A percentile compares a stretch with the other conserved stretches of the same genome.
phyloP scores from a whole-genome alignment of 768 basidiomycete genomes.

The Ramaria sp. region DNA sequence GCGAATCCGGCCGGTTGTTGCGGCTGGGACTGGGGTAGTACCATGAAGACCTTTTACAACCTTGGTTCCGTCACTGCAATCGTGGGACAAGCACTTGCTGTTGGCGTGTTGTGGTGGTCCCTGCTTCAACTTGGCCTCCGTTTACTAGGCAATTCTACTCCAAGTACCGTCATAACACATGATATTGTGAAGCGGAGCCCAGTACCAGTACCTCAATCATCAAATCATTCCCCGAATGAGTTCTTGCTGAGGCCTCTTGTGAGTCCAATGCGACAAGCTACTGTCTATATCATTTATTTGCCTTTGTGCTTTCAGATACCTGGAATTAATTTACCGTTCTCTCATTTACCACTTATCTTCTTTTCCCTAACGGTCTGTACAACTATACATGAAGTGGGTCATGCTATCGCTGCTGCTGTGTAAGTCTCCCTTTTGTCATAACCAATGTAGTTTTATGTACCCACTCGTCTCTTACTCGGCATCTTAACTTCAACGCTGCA shows the following conservation, averaged over 20 bases:
- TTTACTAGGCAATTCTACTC: not conserved
- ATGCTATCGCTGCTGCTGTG: constrained; percentile 67
- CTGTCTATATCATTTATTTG: not conserved
- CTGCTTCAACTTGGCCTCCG: not conserved
- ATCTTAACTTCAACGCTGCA: not conserved
- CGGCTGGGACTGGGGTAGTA: not conserved
- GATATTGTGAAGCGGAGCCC: not conserved
- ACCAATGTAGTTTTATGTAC: not conserved
- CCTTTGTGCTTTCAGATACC: constrained; percentile 45
- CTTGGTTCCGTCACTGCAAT: not conserved
- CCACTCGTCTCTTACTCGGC: not conserved
- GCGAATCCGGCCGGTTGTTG: no score
- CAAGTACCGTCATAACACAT: not conserved
- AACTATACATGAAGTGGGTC: constrained; percentile 71
- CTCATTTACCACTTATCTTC: constrained; percentile 56
- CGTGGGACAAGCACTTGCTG: not conserved
- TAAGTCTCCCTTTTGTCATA: constrained; percentile 26
- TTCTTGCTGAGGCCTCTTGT: not conserved
- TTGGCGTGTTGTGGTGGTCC: constrained; percentile 4
- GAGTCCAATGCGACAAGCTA: not conserved
- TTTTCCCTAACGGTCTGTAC: constrained; percentile 52
- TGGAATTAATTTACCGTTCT: constrained; percentile 69
- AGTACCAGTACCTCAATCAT: not conserved
- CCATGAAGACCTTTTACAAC: not conserved
- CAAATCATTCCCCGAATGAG: not conserved